phyloP scores from a whole-genome alignment of 345 rosid species.

The Salix caprea region DNA sequence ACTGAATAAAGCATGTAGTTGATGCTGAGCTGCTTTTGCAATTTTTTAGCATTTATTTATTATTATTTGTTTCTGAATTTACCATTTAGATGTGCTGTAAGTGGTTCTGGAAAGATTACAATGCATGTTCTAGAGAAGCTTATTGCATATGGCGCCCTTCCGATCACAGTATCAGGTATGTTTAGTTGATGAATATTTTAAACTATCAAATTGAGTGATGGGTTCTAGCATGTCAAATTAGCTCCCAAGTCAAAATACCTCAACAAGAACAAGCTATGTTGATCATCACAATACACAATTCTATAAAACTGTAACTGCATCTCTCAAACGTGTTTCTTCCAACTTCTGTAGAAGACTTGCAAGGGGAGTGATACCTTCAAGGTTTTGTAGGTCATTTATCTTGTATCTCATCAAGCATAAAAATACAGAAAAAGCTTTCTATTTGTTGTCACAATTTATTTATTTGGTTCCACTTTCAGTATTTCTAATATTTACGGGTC shows the following conservation, averaged over 20 bases:
- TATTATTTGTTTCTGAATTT: slow-evolving; percentile 11
- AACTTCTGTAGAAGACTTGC: not conserved
- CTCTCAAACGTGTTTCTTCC: not conserved
- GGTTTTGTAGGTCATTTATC: not conserved
- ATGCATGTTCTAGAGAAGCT: slow-evolving; percentile 98
- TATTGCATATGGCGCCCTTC: slow-evolving; percentile 89
- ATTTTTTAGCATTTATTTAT: slow-evolving; percentile 1
- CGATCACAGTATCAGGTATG: slow-evolving; percentile 84
- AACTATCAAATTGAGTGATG: too few species aligned
- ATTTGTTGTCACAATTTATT: not conserved
- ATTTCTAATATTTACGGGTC: not conserved
- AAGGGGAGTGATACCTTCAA: not conserved
- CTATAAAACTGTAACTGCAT: too few species aligned
- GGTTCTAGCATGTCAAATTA: not conserved
- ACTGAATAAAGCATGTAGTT: not conserved
- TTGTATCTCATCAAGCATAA: not conserved
- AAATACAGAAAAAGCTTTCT: not conserved
- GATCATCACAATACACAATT: too few species aligned
- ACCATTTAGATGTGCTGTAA: slow-evolving; percentile 72
- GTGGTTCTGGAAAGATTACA: slow-evolving; percentile 98
- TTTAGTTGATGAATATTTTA: not conserved
- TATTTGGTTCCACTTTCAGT: not conserved
- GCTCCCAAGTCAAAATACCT: not conserved
- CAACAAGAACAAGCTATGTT: too few species aligned
- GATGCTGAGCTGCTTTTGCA: not conserved